Conservation (phyloP, 176 grass and related monocot species). For the Aegilops bicornis region DNA sequence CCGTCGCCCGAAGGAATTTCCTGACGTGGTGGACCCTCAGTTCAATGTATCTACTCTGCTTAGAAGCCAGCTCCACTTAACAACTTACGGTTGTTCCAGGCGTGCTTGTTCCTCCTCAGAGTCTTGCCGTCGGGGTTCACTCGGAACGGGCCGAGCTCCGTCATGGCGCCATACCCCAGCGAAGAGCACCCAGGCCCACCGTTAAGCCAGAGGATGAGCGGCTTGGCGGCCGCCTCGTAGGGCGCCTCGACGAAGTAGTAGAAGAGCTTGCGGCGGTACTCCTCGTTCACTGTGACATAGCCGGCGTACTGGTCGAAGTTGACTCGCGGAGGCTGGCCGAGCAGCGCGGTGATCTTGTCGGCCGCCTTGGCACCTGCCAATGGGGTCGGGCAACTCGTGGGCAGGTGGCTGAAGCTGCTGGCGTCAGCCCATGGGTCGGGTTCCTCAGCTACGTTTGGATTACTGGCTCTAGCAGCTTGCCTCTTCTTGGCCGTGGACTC, state of each 20-base stretch:
- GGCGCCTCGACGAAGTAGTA: conserved; percentile 63
- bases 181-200: conserved; percentile 72
- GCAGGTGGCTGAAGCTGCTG: conserved; percentile 10
- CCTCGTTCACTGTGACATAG: conserved; percentile 44
- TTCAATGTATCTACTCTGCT: not conserved
- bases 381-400: not conserved
- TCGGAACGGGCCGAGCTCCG: conserved; percentile 61
- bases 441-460: not conserved
- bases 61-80: not conserved
- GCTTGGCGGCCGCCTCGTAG: conserved; percentile 11
- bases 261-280: conserved; percentile 43
- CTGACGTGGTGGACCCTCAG: too few relatives aligned
- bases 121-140: conserved; percentile 41
- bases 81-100: conserved; percentile 47
- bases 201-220: conserved; percentile 67
- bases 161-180: conserved; percentile 38
- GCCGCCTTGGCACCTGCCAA: conserved; percentile 17
- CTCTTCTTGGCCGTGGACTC: conserved; percentile 11
- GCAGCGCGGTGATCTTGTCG: conserved; percentile 37
- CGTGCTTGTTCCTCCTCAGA: conserved; percentile 36
- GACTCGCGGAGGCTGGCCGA: conserved; percentile 41
- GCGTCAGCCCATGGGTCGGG: conserved; percentile 14
- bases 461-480: not conserved
- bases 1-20: too few relatives aligned
- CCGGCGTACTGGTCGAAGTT: conserved; percentile 52